Evolutionary conservation across 768 basidiomycete genomes (phyloP).

Genomic region (Trametes cubensis): DNA sequence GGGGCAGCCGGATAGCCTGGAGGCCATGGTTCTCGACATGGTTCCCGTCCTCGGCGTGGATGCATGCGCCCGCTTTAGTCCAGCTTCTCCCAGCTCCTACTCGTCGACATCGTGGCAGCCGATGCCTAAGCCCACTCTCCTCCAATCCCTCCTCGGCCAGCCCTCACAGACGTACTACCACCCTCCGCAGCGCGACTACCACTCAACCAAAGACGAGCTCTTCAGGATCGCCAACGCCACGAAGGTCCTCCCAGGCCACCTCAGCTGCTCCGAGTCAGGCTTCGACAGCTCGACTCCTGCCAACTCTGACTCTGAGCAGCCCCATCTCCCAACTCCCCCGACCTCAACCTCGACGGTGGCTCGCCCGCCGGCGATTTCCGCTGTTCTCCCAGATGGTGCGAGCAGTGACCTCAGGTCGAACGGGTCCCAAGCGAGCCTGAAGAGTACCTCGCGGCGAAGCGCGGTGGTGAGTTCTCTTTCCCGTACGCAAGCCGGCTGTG

Average conservation of each 20-base stretch:
- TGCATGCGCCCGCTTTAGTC: conserved; percentile 17
- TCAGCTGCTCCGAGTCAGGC: conserved; percentile 21
- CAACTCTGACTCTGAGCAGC: conserved; percentile 23
- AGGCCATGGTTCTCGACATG: conserved; percentile 11
- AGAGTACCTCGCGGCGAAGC: background rate
- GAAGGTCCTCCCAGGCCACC: conserved; percentile 21
- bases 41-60: conserved; percentile 3
- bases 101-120: conserved; percentile 18
- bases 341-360: conserved; percentile 1
- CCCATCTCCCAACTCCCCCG: background rate
- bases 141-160: conserved; percentile 61
- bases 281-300: conserved; percentile 26
- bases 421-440: background rate
- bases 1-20: background rate
- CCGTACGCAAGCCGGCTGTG: background rate
- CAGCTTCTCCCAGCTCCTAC: conserved; percentile 7
- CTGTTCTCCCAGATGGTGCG: background rate
- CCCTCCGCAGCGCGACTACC: conserved; percentile 49
- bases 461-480: conserved; percentile 9
- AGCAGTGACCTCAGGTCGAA: background rate
- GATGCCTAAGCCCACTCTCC: conserved; percentile 59
- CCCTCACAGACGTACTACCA: conserved; percentile 66
- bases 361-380: background rate
- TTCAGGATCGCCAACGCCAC: conserved; percentile 44
- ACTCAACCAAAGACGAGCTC: conserved; percentile 55